These are phyloP conservation scores for Flaveria robusta DNA, from an alignment of 129 eudicot species.

Conservation along the genomic window DNA sequence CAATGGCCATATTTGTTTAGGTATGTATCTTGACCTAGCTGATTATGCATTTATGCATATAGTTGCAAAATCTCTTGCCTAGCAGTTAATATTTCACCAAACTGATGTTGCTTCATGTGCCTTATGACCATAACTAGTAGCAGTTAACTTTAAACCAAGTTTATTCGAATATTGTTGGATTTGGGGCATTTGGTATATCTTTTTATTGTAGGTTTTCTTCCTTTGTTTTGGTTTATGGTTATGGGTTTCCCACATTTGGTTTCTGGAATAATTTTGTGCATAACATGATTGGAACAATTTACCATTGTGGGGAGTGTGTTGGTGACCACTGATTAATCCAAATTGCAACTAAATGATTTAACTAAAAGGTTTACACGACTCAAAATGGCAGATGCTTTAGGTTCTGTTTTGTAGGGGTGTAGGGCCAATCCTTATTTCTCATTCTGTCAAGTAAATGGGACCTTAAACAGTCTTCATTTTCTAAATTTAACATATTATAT, in stretches of 20 bases:
- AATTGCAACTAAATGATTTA: not conserved
- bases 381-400: slow-evolving; percentile 1
- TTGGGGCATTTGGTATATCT: too few relatives aligned
- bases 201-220: not conserved
- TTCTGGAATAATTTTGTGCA: not conserved
- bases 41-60: not conserved
- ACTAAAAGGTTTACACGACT: not conserved
- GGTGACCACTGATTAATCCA: not conserved
- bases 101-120: not conserved
- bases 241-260: not conserved
- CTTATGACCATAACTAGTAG: not conserved
- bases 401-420: not conserved
- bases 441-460: not conserved
- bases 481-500: not conserved
- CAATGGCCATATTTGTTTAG: slow-evolving; percentile 92
- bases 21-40: slow-evolving; percentile 39
- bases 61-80: not conserved
- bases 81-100: slow-evolving; percentile 11
- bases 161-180: not conserved
- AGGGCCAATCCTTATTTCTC: not conserved
- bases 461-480: not conserved
- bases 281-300: not conserved
- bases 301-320: not conserved
- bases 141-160: not conserved
- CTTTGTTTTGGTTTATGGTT: slow-evolving; percentile 14